A percentile compares a stretch with the other conserved stretches of the same genome.
phyloP scores from a whole-genome alignment of 805 yeast species.

The Ascoidea tarda region DNA sequence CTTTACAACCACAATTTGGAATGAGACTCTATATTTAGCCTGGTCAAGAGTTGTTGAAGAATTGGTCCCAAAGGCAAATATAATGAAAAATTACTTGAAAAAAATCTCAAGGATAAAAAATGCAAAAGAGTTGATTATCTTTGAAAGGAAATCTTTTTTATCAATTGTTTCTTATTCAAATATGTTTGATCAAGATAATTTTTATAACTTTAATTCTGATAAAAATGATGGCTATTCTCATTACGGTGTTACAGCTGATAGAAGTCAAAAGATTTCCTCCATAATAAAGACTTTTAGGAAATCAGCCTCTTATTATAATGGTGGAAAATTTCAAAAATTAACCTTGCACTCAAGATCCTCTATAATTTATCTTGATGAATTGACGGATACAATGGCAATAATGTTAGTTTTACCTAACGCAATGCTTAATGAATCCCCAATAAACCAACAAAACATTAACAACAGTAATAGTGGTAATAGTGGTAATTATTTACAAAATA shows the following conservation, averaged over 20 bases:
- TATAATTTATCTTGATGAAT: constrained; percentile 27
- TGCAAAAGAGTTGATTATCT: constrained; percentile 82
- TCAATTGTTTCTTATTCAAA: constrained; percentile 39
- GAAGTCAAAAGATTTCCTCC: constrained; percentile 26
- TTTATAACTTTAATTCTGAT: constrained; percentile 1
- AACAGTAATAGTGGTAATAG: constrained; percentile 11
- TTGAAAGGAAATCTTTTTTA: constrained; percentile 86
- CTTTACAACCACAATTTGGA: constrained; percentile 93
- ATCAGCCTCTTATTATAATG: constrained; percentile 25
- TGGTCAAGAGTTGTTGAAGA: constrained; percentile 96
- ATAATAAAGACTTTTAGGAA: constrained; percentile 34
- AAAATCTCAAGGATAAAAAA: constrained; percentile 61
- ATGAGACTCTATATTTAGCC: constrained; percentile 87
- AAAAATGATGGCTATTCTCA: constrained; percentile 2
- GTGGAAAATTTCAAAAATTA: constrained; percentile 28
- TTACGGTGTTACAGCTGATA: background rate
- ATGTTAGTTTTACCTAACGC: constrained; percentile 29
- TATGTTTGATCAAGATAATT: constrained; percentile 10
- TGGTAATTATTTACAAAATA: constrained; percentile 3
- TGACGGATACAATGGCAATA: constrained; percentile 31
- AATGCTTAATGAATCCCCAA: constrained; percentile 8
- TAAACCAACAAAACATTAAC: constrained; percentile 14
- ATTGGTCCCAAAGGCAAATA: constrained; percentile 78
- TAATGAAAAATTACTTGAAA: constrained; percentile 61
- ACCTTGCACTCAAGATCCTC: constrained; percentile 33